Conservation (phyloP, 2,329 filamentous ascomycete genomes). For the Cladorrhinum sp. region DNA sequence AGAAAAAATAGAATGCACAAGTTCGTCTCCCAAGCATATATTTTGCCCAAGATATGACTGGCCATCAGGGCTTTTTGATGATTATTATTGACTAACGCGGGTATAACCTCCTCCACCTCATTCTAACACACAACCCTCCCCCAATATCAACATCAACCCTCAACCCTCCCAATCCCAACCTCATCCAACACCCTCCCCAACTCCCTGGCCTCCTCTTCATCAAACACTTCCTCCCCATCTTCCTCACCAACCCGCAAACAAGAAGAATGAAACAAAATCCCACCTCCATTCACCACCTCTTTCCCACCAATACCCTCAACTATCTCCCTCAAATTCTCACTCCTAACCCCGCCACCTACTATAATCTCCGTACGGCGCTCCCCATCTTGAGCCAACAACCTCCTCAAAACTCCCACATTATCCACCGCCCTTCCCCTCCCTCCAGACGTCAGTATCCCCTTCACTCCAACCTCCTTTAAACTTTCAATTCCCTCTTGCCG, state of each 20-base stretch:
- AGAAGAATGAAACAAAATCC: slow-evolving; percentile 49
- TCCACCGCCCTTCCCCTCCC: slow-evolving; percentile 41
- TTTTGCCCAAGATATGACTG: too few species aligned
- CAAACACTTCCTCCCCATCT: slow-evolving; percentile 12
- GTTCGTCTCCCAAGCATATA: too few species aligned
- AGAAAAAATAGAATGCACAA: too few species aligned
- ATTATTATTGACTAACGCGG: too few species aligned
- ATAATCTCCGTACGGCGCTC: slow-evolving; percentile 41
- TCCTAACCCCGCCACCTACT: slow-evolving; percentile 50
- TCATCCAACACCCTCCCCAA: slow-evolving; percentile 2
- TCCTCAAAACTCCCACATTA: slow-evolving; percentile 38
- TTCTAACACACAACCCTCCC: too few species aligned
- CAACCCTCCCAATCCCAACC: neutral
- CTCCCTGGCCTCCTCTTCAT: slow-evolving; percentile 17
- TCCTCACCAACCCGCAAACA: slow-evolving; percentile 31
- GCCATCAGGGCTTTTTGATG: too few species aligned
- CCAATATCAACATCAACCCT: too few species aligned
- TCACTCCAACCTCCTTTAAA: slow-evolving; percentile 45
- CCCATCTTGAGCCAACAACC: slow-evolving; percentile 34
- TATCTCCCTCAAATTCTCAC: slow-evolving; percentile 36
- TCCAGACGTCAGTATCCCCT: slow-evolving; percentile 52
- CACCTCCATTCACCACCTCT: neutral
- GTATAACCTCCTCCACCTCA: too few species aligned
- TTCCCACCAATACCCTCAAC: slow-evolving; percentile 22
- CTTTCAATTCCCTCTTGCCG: slow-evolving; percentile 30